phyloP scores from a whole-genome alignment of 768 basidiomycete species.

The Phaeotremella fagi region DNA sequence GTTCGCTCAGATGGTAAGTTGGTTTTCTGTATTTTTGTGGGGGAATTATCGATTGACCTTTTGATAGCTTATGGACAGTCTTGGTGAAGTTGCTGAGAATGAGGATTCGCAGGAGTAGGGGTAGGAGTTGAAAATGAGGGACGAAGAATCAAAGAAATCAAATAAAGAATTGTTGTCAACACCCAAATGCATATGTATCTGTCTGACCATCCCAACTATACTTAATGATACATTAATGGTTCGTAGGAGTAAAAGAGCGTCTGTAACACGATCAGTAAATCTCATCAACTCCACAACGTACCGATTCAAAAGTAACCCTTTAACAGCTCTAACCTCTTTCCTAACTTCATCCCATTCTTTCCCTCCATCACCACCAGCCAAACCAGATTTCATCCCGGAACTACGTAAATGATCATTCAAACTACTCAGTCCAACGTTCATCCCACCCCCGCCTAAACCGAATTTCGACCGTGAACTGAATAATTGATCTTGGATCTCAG shows the following conservation, averaged over 20 bases:
- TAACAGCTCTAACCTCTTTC: conserved; percentile 45
- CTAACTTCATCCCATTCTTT: conserved; percentile 36
- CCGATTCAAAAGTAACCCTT: conserved; percentile 43
- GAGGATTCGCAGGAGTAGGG: conserved; percentile 1
- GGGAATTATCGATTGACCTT: background rate
- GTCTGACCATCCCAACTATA: too few relatives aligned
- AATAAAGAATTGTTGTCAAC: too few relatives aligned
- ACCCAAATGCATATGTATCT: too few relatives aligned
- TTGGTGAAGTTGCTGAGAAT: conserved; percentile 8
- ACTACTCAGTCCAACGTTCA: conserved; percentile 21
- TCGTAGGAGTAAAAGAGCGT: background rate
- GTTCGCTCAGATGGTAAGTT: conserved; percentile 23
- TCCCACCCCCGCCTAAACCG: conserved; percentile 4
- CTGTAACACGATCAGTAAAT: background rate
- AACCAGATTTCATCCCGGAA: too few relatives aligned
- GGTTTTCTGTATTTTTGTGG: background rate
- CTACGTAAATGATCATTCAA: conserved; percentile 23
- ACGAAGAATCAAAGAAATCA: too few relatives aligned
- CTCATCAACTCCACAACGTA: conserved; percentile 13
- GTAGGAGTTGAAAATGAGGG: too few relatives aligned
- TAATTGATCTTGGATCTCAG: conserved; percentile 31
- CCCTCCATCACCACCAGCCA: conserved; percentile 6
- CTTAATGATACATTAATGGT: too few relatives aligned
- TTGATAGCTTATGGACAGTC: conserved; percentile 19
- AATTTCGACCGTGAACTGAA: conserved; percentile 8